These are phyloP conservation scores for Fraxinus albicans DNA, from an alignment of 305 asterid species.

Conservation along the genomic window DNA sequence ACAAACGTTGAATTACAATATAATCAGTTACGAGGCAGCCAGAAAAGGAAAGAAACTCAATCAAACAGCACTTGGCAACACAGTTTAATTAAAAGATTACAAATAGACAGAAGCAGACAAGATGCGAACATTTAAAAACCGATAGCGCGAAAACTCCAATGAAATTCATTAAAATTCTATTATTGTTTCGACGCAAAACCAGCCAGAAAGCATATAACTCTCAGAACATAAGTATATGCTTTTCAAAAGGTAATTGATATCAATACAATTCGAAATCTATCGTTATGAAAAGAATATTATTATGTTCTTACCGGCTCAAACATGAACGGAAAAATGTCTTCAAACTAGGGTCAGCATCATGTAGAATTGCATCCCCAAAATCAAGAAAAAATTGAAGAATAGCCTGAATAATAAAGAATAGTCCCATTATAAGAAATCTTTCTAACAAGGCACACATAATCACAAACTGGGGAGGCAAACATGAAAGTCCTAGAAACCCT, in stretches of 20 bases:
- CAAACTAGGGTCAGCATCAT: conserved; percentile 90
- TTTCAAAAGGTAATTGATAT: conserved; percentile 8
- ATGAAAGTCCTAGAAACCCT: background rate
- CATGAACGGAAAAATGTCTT: conserved; percentile 79
- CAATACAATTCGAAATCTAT: background rate
- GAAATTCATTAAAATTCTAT: background rate
- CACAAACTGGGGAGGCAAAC: conserved; percentile 4
- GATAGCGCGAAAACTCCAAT: background rate
- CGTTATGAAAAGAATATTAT: conserved; percentile 17
- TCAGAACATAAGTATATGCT: conserved; percentile 6
- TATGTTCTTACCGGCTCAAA: conserved; percentile 74
- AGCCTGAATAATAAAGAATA: conserved; percentile 48
- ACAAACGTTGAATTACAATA: conserved; percentile 9
- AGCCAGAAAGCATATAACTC: conserved; percentile 10
- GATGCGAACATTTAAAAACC: background rate
- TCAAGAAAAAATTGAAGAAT: conserved; percentile 88
- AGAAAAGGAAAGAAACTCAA: conserved; percentile 7
- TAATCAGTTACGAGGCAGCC: conserved; percentile 16
- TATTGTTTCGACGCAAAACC: conserved; percentile 7
- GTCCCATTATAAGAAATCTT: conserved; percentile 21
- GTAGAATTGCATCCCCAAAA: conserved; percentile 76
- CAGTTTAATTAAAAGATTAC: conserved; percentile 11
- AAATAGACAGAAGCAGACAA: conserved; percentile 3
- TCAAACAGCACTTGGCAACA: conserved; percentile 1
- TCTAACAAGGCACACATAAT: conserved; percentile 8